Evolutionary conservation across 2,329 filamentous ascomycete genomes (phyloP), one percentile per base, ranked within the genome.

Genomic region (Ophioceras dolichostomum): DNA sequence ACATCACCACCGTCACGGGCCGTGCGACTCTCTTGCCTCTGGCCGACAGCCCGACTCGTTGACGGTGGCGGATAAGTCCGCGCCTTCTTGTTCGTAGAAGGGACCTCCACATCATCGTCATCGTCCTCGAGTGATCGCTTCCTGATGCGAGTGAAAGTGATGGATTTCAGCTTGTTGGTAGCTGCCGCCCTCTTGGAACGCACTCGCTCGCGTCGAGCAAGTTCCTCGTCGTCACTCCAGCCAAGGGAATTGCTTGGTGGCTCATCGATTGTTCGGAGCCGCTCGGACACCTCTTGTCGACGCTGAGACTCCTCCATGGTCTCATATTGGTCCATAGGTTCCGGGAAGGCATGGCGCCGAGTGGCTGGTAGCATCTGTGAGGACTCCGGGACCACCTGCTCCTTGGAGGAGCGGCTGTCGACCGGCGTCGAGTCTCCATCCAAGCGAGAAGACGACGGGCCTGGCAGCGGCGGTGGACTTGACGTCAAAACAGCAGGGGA

Each of bases 281-380:
- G 29, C 4, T 40, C 36, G 1, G 45, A 46, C 6, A 39, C 45
- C 17, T 50, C 45, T 8, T 52, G 42, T 22, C 62, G 54, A 43
- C 65, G 58, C 34, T 69, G 66, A 0, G 66, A 69, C 34, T 61
- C 54, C 31, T 56, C 53, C 61, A 67, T 62, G 1, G 61, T 59
- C 41, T 65, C 64, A 39, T 69, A 70, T 16, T 59, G 54, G 4
- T 51, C 51, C 31, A 61, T 54, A 0, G 62, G 64, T n/a, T 51
- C 50, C 0, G 43, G 46, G 1, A 16, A 34, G 17, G 42, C 38
- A 14, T 27, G 41, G 34, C 48, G 13, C 27, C 20, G 9, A 5
- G 19, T 13, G 16, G 21, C 7, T 45, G n/a, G 39, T 34, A 8
- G 29, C 34, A 33, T 30, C 9, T 41, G 43, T 2, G 45, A 41